These are phyloP conservation scores for Kwoniella heveanensis DNA, from an alignment of 768 basidiomycete species.

Conservation along the genomic window DNA sequence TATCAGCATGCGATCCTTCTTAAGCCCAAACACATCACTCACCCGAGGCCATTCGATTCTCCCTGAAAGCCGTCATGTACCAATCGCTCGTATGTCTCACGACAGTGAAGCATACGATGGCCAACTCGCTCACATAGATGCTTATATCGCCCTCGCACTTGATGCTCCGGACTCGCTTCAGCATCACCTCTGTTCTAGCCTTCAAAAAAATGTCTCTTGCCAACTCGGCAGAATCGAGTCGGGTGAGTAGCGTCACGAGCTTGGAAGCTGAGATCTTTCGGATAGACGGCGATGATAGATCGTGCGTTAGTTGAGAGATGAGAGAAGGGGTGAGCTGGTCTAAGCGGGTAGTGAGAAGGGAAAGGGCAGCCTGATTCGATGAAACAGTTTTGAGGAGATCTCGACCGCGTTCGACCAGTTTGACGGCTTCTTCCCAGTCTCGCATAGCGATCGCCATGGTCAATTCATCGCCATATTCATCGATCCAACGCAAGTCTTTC, in stretches of 20 bases:
- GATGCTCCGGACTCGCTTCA: slow-evolving; percentile 78
- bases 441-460: slow-evolving; percentile 87
- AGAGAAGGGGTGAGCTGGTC: slow-evolving; percentile 69
- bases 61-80: slow-evolving; percentile 93
- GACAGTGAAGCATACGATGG: slow-evolving; percentile 86
- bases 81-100: slow-evolving; percentile 98
- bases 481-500: slow-evolving; percentile 79
- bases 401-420: slow-evolving; percentile 69
- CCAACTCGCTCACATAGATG: slow-evolving; percentile 81
- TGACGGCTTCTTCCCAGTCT: slow-evolving; percentile 85
- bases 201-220: slow-evolving; percentile 81
- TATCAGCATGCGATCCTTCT: not conserved
- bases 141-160: slow-evolving; percentile 84
- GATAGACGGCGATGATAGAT: slow-evolving; percentile 73
- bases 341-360: slow-evolving; percentile 62
- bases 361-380: slow-evolving; percentile 30
- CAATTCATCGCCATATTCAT: slow-evolving; percentile 87
- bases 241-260: slow-evolving; percentile 71
- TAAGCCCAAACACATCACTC: slow-evolving; percentile 51
- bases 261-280: slow-evolving; percentile 73
- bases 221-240: slow-evolving; percentile 72
- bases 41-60: slow-evolving; percentile 93
- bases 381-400: slow-evolving; percentile 57
- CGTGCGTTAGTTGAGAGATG: slow-evolving; percentile 68
- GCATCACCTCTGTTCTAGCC: slow-evolving; percentile 74